These are phyloP conservation scores for Punica granatum DNA, from an alignment of 345 rosid species.

Conservation along the genomic window DNA sequence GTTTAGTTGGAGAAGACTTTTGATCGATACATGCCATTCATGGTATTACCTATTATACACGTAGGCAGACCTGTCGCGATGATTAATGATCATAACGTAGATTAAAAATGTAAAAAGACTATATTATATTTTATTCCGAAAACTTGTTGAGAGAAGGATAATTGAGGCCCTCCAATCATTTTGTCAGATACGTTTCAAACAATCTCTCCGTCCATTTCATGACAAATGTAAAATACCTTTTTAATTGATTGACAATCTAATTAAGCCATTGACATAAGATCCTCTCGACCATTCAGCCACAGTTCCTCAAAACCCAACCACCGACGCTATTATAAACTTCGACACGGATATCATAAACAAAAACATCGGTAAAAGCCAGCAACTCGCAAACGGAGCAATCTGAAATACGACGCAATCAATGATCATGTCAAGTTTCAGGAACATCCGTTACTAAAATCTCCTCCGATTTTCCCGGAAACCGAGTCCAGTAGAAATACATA, in stretches of 20 bases:
- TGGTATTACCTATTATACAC: too few relatives aligned
- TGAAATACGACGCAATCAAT: not conserved
- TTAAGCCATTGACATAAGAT: not conserved
- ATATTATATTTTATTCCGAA: not conserved
- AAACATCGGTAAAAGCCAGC: not conserved
- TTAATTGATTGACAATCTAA: not conserved
- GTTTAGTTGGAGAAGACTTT: too few relatives aligned
- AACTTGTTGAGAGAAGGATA: not conserved
- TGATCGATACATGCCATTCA: too few relatives aligned
- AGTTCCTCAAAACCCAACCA: not conserved
- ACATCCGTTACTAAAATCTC: not conserved
- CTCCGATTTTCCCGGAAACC: too few relatives aligned
- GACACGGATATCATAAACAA: too few relatives aligned
- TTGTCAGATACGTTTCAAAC: conserved; percentile 2
- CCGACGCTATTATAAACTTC: too few relatives aligned
- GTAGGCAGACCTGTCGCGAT: too few relatives aligned
- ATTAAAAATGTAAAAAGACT: too few relatives aligned
- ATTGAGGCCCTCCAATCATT: not conserved
- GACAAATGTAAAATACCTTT: not conserved
- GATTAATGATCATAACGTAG: too few relatives aligned
- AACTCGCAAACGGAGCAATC: not conserved
- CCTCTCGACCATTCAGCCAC: not conserved
- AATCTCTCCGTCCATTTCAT: not conserved
- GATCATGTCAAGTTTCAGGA: not conserved
- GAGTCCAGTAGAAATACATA: too few relatives aligned